These are phyloP conservation scores for Hysterium pulicare DNA, from an alignment of 2,329 filamentous ascomycete species.

Conservation along the genomic window DNA sequence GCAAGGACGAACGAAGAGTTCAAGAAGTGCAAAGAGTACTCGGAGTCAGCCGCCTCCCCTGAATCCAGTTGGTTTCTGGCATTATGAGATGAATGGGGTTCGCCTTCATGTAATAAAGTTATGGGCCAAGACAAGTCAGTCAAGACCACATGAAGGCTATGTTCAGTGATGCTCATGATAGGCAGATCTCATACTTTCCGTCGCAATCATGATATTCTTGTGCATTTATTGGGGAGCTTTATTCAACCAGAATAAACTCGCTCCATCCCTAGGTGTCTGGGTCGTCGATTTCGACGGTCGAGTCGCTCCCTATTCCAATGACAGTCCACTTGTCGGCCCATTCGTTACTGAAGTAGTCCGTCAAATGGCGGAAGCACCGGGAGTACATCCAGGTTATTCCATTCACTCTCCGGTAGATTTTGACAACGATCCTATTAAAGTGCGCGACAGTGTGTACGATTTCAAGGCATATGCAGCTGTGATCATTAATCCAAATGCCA, in stretches of 20 bases:
- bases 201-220: slow-evolving; percentile 23
- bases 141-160: not conserved
- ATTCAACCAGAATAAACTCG: slow-evolving; percentile 20
- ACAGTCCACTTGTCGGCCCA: slow-evolving; percentile 54
- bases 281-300: slow-evolving; percentile 62
- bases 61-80: slow-evolving; percentile 25
- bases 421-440: slow-evolving; percentile 53
- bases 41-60: slow-evolving; percentile 6
- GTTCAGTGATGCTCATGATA: slow-evolving; percentile 1
- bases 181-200: slow-evolving; percentile 22
- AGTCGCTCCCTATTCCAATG: slow-evolving; percentile 47
- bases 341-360: slow-evolving; percentile 47
- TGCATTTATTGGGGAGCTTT: slow-evolving; percentile 29
- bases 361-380: slow-evolving; percentile 33
- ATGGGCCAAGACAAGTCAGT: slow-evolving; percentile 25
- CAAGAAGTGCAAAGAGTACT: slow-evolving; percentile 4
- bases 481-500: slow-evolving; percentile 61
- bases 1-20: slow-evolving; percentile 17
- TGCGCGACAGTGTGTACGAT: slow-evolving; percentile 58
- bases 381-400: slow-evolving; percentile 48
- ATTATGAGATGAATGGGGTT: slow-evolving; percentile 27
- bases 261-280: slow-evolving; percentile 47
- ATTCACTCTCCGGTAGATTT: slow-evolving; percentile 50
- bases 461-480: slow-evolving; percentile 59
- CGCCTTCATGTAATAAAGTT: slow-evolving; percentile 27